Percentiles rank a stretch among this genome's conserved stretches.
phyloP scores from a whole-genome alignment of 2,329 filamentous ascomycete genomes.

The Alternaria gansuensis region DNA sequence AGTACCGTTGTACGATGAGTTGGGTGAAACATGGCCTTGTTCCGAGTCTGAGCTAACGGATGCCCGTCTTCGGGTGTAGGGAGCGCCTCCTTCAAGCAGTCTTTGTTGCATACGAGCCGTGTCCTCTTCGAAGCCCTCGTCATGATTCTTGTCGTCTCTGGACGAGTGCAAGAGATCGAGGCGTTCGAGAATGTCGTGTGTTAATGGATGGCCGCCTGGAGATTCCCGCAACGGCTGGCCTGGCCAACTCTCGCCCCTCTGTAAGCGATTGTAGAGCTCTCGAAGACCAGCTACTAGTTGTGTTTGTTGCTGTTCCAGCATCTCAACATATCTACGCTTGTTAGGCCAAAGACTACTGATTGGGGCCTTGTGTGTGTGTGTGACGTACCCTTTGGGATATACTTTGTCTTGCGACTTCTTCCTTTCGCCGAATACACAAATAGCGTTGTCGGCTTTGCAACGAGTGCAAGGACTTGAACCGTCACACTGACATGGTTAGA shows the following conservation, averaged over 20 bases:
- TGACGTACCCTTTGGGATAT: constrained; percentile 70
- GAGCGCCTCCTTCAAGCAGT: constrained; percentile 62
- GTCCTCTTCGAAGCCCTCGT: constrained; percentile 67
- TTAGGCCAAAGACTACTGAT: constrained; percentile 15
- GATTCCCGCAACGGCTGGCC: constrained; percentile 62
- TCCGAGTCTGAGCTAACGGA: constrained; percentile 68
- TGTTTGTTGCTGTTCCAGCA: constrained; percentile 71
- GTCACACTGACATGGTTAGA: constrained; percentile 61
- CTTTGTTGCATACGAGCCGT: constrained; percentile 64
- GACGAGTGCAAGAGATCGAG: constrained; percentile 65
- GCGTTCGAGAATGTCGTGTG: constrained; percentile 69
- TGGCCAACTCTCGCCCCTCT: constrained; percentile 64
- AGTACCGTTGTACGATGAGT: constrained; percentile 51
- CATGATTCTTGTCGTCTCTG: constrained; percentile 56
- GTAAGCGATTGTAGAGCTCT: constrained; percentile 65
- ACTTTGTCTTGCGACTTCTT: constrained; percentile 74
- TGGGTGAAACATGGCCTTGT: constrained; percentile 56
- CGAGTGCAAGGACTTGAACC: constrained; percentile 68
- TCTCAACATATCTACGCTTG: constrained; percentile 66
- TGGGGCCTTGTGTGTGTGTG: too few relatives aligned
- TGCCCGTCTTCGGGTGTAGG: constrained; percentile 61
- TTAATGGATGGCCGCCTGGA: constrained; percentile 65
- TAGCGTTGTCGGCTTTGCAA: constrained; percentile 70
- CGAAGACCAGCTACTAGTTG: constrained; percentile 69
- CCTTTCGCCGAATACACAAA: constrained; percentile 71